Base-by-base conservation (phyloP, 1,139 yeast species). In the Pichia sp. region DNA sequence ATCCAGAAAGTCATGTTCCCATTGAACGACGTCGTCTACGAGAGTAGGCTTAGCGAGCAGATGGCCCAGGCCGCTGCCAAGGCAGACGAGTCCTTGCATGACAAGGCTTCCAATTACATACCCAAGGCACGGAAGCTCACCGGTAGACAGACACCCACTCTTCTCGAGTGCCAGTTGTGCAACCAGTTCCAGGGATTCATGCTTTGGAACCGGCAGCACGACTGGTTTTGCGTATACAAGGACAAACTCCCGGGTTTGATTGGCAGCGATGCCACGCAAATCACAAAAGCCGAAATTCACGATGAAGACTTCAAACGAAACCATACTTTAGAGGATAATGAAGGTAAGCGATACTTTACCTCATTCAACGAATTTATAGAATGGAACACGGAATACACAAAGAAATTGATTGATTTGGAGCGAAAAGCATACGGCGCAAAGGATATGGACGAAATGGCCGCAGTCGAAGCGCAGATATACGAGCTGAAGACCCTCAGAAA, bases 141-240 rank as follows among this genome's bases (percentile, higher is more conserved):
- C 1, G 74, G 74, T 1, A 68, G 67, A 34, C 65, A 64, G 7
- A 73, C 72, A 41, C 77, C 77, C 1, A 74, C 77, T 0, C 52
- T 61, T 5, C 59, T 61, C 43, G 77, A 73, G 57, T 66, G 70
- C 45, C 59, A 62, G 5, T 53, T 64, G 4, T 73, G 77, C 58
- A 55, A 59, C 8, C 53, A 58, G 8, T 59, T 67, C 13, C 57
- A 64, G 11, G 77, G 77, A 0, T 45, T 49, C 1, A 67, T 68
- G 1, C 54, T 66, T 4, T 73, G 75, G 74, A 68, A 65, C 50
- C 61, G 74, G 49, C 60, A 62, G 16, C 74, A 74, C 0, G 65
- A 65, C 19, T 74, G 77, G 77, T 63, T 63, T 51, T 74, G 77
- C 55, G 57, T 67, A 8, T 58, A 61, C 36, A 34, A 49, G 16